Base-by-base conservation (phyloP, 2,329 filamentous ascomycete species). In the Amylocarpus encephaloides region DNA sequence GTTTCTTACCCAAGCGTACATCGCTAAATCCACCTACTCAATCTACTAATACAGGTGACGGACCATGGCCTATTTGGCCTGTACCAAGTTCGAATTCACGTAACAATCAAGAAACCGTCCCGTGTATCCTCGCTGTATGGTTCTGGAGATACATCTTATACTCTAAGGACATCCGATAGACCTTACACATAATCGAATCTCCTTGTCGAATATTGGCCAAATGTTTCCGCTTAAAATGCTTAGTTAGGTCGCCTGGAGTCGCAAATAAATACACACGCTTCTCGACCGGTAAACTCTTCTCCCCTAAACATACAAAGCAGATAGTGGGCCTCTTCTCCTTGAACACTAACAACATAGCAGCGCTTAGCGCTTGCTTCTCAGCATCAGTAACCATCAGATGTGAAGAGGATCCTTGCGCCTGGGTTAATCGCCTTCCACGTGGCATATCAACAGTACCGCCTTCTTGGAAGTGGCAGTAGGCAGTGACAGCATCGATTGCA, bases 401-500 rank as follows among this genome's bases (percentile, higher is more conserved):
- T 6, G 52, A 49, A 43, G 26, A 51, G 30, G 36, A 4, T 26
- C 55, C 53, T 39, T 56, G 56, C 6, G 48, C 50, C 39, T 34
- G 52, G 19, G 38, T 52, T 29, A 46, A 7, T 26, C 4, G 22
- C 22, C 22, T 7, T 7, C 22, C 22, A 7, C 7, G 51, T 53
- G 42, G 49, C 46, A 18, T 6, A 26, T 51, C 35, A 55, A 30
- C 48, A 52, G 52, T 45, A 53, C 51, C 42, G 19, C 48, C 46
- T 15, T 56, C 40, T 22, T 56, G 34, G 41, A 58, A 56, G 46
- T 52, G 36, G 52, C 49, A 59, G 51, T 64, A 64, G 46, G 52
- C 48, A 57, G 56, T 53, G 43, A 63, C 60, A 33, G 52, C 49
- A 59, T 66, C 46, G 43, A 66, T 65, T 41, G 60, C 57, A 40